Evolutionary conservation across 140 eudicot genomes (phyloP), one percentile per base, ranked within the genome.

Genomic region (Ambrosia hybrid): DNA sequence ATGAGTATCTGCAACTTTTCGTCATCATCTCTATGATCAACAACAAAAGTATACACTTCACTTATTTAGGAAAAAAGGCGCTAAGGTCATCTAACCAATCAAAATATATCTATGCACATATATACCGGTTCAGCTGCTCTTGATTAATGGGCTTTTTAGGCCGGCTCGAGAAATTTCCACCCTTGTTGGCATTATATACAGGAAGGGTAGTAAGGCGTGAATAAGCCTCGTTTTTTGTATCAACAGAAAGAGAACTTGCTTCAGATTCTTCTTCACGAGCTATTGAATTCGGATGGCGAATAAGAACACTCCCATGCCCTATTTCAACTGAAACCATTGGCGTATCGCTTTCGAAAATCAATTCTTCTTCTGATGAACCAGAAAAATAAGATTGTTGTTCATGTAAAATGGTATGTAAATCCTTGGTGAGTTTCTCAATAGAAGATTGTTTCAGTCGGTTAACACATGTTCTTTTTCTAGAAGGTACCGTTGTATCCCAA

Each of bases 241-340:
- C 95, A 78, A 90, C 78, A 59, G 99, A 83, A 81, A 94, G 85
- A 60, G 99, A 94, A 81, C 99, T 94, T 57, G 99, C 97, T 88
- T 91, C 99, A 59, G 97, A 90, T 79, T 95, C 99, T 76, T 95
- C 99, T 79, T 91, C 97, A 55, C 95, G 85, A 53, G 81, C 84
- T 17, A 88, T 77, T 58, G 96, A 84, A 67, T 82, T 86, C 14
- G 99, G 99, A 71, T 95, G 99, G 66, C 96, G 81, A 41, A 95
- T 88, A 63, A 95, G 99, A 48, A 95, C 92, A 85, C 97, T 91
- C 46, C 99, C 99, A 81, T 95, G 97, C 52, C 99, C 99, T 79
- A 91, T 88, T 83, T 95, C 99, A 75, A 95, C 99, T 3, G 99
- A 95, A 21, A 88, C 99, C 97, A 91, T 89, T 37, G 99, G 96